Evolutionary conservation across 2,329 filamentous ascomycete species (phyloP).

Genomic region (Colletotrichum godetiae): DNA sequence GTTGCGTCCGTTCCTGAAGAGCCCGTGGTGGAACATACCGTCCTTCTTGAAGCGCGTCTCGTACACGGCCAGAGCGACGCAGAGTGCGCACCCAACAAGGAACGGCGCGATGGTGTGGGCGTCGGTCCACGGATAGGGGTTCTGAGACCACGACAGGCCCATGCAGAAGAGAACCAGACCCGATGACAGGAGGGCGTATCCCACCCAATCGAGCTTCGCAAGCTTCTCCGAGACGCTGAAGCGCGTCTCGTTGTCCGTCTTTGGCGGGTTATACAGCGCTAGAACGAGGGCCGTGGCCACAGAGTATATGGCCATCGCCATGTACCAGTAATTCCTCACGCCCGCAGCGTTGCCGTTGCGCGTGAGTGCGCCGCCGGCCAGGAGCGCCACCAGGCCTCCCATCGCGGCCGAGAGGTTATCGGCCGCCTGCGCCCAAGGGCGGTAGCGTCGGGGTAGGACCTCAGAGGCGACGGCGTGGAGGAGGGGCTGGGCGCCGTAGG

Average conservation of each 20-base stretch:
- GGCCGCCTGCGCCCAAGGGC: constrained; percentile 41
- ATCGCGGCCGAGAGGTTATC: constrained; percentile 44
- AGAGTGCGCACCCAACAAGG: constrained; percentile 18
- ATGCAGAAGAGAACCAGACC: constrained; percentile 52
- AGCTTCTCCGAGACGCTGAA: too few species aligned
- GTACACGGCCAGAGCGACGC: too few species aligned
- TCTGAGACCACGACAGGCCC: constrained; percentile 50
- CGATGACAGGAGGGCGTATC: constrained; percentile 47
- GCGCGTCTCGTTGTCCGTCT: too few species aligned
- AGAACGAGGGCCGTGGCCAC: constrained; percentile 40
- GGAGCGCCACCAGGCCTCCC: constrained; percentile 51
- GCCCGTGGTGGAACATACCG: too few species aligned
- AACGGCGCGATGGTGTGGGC: constrained; percentile 49
- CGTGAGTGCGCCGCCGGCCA: constrained; percentile 48
- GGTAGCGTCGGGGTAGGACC: too few species aligned
- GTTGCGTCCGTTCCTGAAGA: too few species aligned
- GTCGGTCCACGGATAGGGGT: constrained; percentile 51
- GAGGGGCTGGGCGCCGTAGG: too few species aligned
- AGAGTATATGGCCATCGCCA: constrained; percentile 43
- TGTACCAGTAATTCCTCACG: constrained; percentile 50
- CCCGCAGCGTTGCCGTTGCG: constrained; percentile 43
- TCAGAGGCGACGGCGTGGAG: too few species aligned
- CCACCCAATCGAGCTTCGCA: constrained; percentile 38
- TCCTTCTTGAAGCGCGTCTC: too few species aligned
- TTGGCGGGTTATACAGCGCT: too few species aligned